These are phyloP conservation scores for Brassica rapa DNA, from an alignment of 345 rosid species.

Conservation along the genomic window DNA sequence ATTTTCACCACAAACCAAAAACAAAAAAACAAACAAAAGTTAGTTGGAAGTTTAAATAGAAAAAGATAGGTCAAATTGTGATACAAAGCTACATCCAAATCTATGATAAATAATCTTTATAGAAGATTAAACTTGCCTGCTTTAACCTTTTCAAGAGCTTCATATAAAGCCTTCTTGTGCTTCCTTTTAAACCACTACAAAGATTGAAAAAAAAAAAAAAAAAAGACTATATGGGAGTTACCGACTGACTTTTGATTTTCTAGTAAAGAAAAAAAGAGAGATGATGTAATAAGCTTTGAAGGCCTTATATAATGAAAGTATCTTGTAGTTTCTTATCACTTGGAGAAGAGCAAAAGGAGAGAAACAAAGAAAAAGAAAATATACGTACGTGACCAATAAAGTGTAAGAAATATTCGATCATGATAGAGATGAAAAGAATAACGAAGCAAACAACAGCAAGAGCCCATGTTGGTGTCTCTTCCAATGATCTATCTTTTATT, in stretches of 20 bases:
- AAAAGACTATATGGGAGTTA: not conserved
- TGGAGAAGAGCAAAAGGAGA: not conserved
- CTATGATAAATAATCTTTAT: not conserved
- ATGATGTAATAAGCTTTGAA: not conserved
- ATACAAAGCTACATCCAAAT: not conserved
- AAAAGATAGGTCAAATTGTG: constrained; percentile 11
- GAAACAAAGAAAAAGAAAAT: not conserved
- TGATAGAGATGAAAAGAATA: constrained; percentile 64
- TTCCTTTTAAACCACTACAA: constrained; percentile 67
- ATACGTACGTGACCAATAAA: constrained; percentile 52
- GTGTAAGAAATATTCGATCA: constrained; percentile 71
- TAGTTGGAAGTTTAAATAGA: not conserved
- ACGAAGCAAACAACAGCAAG: constrained; percentile 80
- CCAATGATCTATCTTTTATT: constrained; percentile 51
- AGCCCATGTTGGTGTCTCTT: constrained; percentile 90
- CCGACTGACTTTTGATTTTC: not conserved
- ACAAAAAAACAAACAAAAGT: not conserved
- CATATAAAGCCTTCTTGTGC: constrained; percentile 64
- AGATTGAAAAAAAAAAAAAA: not conserved
- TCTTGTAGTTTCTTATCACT: not conserved
- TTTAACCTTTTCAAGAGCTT: constrained; percentile 91
- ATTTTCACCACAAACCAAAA: constrained; percentile 13
- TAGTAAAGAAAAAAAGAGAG: not conserved
- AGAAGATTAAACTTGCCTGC: constrained; percentile 43
- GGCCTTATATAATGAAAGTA: not conserved